Evolutionary conservation across 1,284 basidiomycete genomes (phyloP).

Genomic region (Exobasidium cylindrosporum): DNA sequence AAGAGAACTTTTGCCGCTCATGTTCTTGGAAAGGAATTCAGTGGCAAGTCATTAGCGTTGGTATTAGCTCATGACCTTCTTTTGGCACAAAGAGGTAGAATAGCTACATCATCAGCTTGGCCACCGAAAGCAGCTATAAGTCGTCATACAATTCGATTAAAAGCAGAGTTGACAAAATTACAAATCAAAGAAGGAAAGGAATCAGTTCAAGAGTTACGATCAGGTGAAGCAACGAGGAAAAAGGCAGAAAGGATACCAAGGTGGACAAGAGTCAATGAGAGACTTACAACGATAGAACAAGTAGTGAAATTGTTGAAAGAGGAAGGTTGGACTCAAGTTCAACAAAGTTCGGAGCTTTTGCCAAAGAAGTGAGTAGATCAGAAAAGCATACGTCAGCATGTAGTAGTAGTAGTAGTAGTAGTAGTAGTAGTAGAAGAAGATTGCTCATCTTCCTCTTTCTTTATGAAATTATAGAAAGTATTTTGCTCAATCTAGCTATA

Average conservation of each 20-base stretch:
- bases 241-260: conserved; percentile 29
- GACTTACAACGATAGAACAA: conserved; percentile 53
- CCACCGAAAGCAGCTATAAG: conserved; percentile 38
- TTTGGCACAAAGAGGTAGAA: conserved; percentile 33
- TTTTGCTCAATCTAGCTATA: conserved; percentile 71
- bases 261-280: conserved; percentile 47
- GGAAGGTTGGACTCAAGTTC: conserved; percentile 31
- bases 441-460: conserved; percentile 57
- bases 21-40: conserved; percentile 6
- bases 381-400: conserved; percentile 23
- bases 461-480: too few species aligned
- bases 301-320: conserved; percentile 63
- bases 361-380: conserved; percentile 15
- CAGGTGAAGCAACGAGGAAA: conserved; percentile 28
- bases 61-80: conserved; percentile 48
- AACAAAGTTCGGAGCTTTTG: conserved; percentile 9
- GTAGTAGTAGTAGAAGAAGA: background rate
- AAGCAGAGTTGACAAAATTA: conserved; percentile 75
- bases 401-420: conserved; percentile 19
- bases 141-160: conserved; percentile 81
- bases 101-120: conserved; percentile 44
- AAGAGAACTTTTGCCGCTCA: conserved; percentile 19
- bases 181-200: conserved; percentile 63
- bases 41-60: conserved; percentile 29
- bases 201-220: conserved; percentile 35